phyloP scores from a whole-genome alignment of 2,329 filamentous ascomycete genomes.

The Colletotrichum theobromicola region DNA sequence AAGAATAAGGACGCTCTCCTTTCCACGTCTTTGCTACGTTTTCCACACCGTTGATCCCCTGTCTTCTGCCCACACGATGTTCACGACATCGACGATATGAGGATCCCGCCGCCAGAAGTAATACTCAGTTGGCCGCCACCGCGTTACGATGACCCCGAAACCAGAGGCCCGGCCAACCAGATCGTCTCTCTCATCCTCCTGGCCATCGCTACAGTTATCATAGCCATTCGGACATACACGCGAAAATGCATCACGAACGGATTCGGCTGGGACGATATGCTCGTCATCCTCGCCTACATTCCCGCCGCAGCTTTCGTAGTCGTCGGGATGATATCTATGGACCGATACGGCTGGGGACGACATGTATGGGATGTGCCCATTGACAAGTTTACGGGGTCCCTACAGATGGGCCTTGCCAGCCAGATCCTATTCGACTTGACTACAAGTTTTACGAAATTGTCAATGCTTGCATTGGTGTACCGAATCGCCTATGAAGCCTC shows the following conservation, averaged over 20 bases:
- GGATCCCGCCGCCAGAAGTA: conserved; percentile 23
- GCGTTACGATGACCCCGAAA: conserved; percentile 35
- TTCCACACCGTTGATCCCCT: background rate
- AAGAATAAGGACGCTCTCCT: background rate
- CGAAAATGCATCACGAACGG: conserved; percentile 37
- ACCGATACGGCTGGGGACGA: conserved; percentile 32
- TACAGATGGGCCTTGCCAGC: conserved; percentile 35
- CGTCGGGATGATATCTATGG: conserved; percentile 30
- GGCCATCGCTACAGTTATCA: conserved; percentile 31
- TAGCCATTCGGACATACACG: conserved; percentile 40
- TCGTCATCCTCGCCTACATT: conserved; percentile 41
- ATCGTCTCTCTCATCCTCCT: conserved; percentile 31
- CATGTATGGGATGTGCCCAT: conserved; percentile 38
- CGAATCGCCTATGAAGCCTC: conserved; percentile 37
- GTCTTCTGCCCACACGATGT: conserved; percentile 1
- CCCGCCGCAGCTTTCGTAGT: conserved; percentile 36
- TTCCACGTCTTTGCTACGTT: background rate
- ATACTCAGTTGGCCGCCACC: conserved; percentile 34
- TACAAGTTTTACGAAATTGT: conserved; percentile 44
- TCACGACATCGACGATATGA: conserved; percentile 21
- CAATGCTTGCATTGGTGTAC: conserved; percentile 43
- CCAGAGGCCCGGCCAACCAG: conserved; percentile 31
- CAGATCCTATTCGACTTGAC: conserved; percentile 41
- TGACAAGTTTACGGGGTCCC: conserved; percentile 23
- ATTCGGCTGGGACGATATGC: conserved; percentile 40